Conservation (phyloP, 306 rosid species). For the Potentilla sterilis region DNA sequence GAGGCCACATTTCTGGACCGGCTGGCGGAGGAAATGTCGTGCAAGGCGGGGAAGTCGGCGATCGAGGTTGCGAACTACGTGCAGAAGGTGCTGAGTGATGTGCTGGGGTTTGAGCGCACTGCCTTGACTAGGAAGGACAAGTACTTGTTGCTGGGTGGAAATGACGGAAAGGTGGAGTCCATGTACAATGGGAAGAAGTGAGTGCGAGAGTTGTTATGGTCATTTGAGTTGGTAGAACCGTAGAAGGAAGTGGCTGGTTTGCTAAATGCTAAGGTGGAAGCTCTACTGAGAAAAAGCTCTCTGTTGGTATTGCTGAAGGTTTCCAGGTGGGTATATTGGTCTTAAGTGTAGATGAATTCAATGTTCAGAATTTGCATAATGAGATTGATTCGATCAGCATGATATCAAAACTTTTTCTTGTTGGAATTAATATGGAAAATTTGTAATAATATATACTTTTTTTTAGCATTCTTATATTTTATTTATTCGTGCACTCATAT, state of each 20-base stretch:
- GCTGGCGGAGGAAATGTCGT: constrained; percentile 67
- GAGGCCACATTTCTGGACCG: constrained; percentile 67
- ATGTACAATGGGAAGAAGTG: constrained; percentile 59
- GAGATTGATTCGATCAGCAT: neutral
- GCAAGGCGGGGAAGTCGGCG: constrained; percentile 72
- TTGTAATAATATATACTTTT: neutral
- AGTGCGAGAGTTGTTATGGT: neutral
- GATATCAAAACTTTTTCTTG: neutral
- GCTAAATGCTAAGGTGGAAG: neutral
- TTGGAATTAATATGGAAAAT: neutral
- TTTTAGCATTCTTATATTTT: neutral
- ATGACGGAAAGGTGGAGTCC: constrained; percentile 94
- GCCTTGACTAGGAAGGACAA: constrained; percentile 83
- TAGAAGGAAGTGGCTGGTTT: neutral
- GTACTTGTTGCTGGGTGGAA: constrained; percentile 84
- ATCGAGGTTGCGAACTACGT: constrained; percentile 96
- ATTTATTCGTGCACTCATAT: neutral
- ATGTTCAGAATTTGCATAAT: neutral
- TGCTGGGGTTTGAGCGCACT: constrained; percentile 79
- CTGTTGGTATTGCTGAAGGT: neutral
- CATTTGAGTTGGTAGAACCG: neutral
- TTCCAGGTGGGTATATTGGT: constrained; percentile 4
- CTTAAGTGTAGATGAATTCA: neutral
- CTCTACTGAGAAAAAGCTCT: neutral
- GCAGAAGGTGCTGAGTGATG: constrained; percentile 79